Percentiles rank a stretch among this genome's conserved stretches.
phyloP scores from a whole-genome alignment of 306 rosid genomes.

The Lathyrus aphaca region DNA sequence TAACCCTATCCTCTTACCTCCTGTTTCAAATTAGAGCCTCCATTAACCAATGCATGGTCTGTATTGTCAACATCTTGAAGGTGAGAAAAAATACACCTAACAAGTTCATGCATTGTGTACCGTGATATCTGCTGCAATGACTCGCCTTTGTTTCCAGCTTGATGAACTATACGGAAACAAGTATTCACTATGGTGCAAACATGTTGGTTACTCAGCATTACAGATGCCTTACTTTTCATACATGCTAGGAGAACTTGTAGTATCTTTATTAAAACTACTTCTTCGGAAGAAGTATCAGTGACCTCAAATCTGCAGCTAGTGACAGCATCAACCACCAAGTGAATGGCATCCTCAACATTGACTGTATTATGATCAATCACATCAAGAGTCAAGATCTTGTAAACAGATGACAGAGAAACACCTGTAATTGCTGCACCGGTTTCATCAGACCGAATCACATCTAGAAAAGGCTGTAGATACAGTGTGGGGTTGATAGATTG shows the following conservation, averaged over 20 bases:
- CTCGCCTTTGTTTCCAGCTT: constrained; percentile 91
- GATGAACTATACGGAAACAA: constrained; percentile 95
- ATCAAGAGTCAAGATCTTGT: constrained; percentile 88
- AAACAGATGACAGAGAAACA: constrained; percentile 89
- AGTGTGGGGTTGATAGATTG: constrained; percentile 77
- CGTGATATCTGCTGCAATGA: constrained; percentile 90
- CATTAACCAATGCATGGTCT: constrained; percentile 68
- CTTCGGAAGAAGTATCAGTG: constrained; percentile 92
- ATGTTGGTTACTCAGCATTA: constrained; percentile 92
- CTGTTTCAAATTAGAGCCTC: constrained; percentile 54
- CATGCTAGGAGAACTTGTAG: constrained; percentile 95
- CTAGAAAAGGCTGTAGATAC: constrained; percentile 95
- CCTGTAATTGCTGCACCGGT: constrained; percentile 95
- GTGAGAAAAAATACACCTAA: constrained; percentile 89
- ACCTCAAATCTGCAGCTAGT: constrained; percentile 98
- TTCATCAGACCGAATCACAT: constrained; percentile 93
- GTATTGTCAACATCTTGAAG: constrained; percentile 84
- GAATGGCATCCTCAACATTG: constrained; percentile 91
- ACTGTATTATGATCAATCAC: constrained; percentile 84
- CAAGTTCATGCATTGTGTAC: constrained; percentile 89
- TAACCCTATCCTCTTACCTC: constrained; percentile 53
- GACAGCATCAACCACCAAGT: constrained; percentile 92
- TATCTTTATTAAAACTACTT: constrained; percentile 91
- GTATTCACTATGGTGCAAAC: constrained; percentile 97
- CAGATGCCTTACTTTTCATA: constrained; percentile 95